Conservation (phyloP, 169 alveolate genomes). For the Besnoitia besnoiti region DNA sequence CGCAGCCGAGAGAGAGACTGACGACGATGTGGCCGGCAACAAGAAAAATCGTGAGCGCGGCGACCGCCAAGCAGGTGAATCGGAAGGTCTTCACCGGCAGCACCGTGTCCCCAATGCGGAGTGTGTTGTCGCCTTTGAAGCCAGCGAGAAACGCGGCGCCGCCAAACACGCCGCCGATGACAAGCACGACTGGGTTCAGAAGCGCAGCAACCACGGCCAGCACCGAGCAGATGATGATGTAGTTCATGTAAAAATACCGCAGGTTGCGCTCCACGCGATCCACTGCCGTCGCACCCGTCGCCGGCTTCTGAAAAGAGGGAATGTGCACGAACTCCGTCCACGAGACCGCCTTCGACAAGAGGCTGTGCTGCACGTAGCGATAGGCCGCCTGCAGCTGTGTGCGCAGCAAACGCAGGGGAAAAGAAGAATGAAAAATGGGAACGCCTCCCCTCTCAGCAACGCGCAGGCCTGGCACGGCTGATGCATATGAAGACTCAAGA, state of each 20-base stretch:
- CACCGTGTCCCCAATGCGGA: background rate
- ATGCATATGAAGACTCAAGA: too few relatives aligned
- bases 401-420: background rate
- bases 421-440: too few relatives aligned
- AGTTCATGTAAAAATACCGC: conserved; percentile 47
- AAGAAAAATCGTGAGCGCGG: background rate
- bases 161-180: conserved; percentile 37
- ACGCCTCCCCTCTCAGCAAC: too few relatives aligned
- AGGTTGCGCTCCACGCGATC: conserved; percentile 54
- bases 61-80: background rate
- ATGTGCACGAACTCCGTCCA: conserved; percentile 39
- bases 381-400: conserved; percentile 60
- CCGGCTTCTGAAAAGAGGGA: conserved; percentile 37
- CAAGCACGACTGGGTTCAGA: conserved; percentile 40
- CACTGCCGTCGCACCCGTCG: conserved; percentile 52
- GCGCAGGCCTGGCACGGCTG: too few relatives aligned
- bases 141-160: conserved; percentile 24
- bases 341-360: conserved; percentile 41
- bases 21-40: conserved; percentile 52
- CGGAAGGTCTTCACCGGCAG: conserved; percentile 38
- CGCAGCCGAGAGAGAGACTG: conserved; percentile 4
- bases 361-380: conserved; percentile 24
- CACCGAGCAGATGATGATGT: conserved; percentile 30
- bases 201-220: conserved; percentile 22
- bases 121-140: conserved; percentile 8